Percentiles rank a stretch among this genome's conserved stretches.
Conservation (phyloP, 495 filamentous ascomycete species). For the Chaetomium cochliodes region DNA sequence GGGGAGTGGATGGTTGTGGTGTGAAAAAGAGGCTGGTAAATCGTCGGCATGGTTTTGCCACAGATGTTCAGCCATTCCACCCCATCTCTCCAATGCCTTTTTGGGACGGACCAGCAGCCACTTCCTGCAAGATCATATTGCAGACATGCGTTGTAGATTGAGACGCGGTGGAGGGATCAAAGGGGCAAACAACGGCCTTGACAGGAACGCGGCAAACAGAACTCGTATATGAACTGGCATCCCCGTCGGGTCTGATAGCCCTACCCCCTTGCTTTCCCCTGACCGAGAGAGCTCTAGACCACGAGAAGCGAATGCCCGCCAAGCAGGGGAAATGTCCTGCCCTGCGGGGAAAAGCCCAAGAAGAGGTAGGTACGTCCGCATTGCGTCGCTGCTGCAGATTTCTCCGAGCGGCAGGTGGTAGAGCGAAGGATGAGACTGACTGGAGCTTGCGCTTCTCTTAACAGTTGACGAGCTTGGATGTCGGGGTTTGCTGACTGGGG, state of each 20-base stretch:
- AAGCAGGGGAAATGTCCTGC: constrained; percentile 12
- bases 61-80: background rate
- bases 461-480: background rate
- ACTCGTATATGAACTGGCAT: background rate
- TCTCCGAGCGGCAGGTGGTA: constrained; percentile 8
- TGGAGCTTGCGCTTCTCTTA: background rate
- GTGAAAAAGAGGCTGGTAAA: background rate
- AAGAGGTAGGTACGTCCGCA: constrained; percentile 22
- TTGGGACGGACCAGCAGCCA: background rate
- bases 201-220: constrained; percentile 12
- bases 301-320: background rate
- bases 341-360: constrained; percentile 29
- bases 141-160: constrained; percentile 12
- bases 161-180: background rate
- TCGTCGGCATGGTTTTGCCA: background rate
- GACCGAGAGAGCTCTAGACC: constrained; percentile 2
- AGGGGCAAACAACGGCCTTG: background rate
- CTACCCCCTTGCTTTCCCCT: background rate
- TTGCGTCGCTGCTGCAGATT: constrained; percentile 24
- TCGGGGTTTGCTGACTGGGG: background rate
- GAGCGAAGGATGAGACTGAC: background rate
- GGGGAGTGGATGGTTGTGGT: background rate
- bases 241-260: background rate
- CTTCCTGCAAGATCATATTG: background rate
- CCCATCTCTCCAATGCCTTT: background rate